These are phyloP conservation scores for Hypholoma sublateritium DNA, from an alignment of 768 basidiomycete genomes.

Conservation along the genomic window DNA sequence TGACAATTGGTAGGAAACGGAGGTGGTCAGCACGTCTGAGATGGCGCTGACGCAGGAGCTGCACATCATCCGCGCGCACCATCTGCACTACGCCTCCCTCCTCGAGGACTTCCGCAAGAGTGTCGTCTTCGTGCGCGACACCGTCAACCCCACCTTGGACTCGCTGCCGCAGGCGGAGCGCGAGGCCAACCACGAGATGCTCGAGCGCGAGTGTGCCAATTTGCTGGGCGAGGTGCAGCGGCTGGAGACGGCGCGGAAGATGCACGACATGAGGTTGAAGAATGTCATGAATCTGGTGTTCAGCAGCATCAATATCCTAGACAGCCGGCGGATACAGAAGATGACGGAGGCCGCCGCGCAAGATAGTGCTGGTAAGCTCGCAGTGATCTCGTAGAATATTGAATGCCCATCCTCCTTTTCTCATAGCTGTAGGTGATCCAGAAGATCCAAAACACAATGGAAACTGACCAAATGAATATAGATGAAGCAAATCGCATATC, in stretches of 20 bases:
- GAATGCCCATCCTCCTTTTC: background rate
- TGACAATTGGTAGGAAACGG: constrained; percentile 11
- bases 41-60: constrained; percentile 46
- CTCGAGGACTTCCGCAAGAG: constrained; percentile 54
- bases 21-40: constrained; percentile 16
- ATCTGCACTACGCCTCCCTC: constrained; percentile 52
- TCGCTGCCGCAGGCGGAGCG: constrained; percentile 18
- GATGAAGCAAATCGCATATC: constrained; percentile 47
- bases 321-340: constrained; percentile 42
- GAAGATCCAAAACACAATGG: background rate
- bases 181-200: constrained; percentile 22
- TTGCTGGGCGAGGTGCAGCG: constrained; percentile 51
- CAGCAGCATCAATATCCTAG: constrained; percentile 43
- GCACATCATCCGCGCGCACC: constrained; percentile 55
- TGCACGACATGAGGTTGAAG: constrained; percentile 45
- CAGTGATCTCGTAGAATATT: background rate
- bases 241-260: constrained; percentile 37
- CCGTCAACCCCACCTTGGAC: constrained; percentile 51
- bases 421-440: constrained; percentile 6
- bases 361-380: constrained; percentile 27
- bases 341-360: constrained; percentile 37
- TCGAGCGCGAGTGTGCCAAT: constrained; percentile 46
- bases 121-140: constrained; percentile 45
- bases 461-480: constrained; percentile 9
- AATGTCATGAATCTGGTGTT: constrained; percentile 53